Conservation (phyloP, 164 flowering plant genomes). For the Taxillus chinensis region DNA sequence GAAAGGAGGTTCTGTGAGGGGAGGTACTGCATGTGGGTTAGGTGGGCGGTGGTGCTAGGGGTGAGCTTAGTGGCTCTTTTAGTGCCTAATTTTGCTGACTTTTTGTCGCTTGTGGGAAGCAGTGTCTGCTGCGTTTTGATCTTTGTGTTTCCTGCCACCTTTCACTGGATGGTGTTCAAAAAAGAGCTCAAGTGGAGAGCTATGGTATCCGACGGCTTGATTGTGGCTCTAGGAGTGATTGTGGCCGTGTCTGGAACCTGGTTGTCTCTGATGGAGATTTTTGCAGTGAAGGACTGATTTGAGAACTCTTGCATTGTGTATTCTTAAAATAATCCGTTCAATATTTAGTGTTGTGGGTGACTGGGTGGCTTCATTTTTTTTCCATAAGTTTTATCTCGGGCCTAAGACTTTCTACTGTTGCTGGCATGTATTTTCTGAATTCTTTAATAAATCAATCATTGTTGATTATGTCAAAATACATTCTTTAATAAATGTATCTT, state of each 20-base stretch:
- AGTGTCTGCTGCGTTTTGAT: background rate
- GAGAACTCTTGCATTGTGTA: too few species aligned
- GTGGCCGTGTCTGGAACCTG: background rate
- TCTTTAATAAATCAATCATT: too few species aligned
- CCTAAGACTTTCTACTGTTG: too few species aligned
- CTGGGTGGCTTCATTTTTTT: too few species aligned
- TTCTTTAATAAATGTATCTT: too few species aligned
- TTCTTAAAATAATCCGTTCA: too few species aligned
- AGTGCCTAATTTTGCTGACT: background rate
- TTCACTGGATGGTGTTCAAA: background rate
- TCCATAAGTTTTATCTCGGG: too few species aligned
- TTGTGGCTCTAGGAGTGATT: background rate
- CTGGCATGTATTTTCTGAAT: too few species aligned
- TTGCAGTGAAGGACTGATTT: background rate
- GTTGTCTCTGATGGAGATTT: background rate
- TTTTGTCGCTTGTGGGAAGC: slow-evolving; percentile 2
- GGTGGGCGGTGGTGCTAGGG: slow-evolving; percentile 1
- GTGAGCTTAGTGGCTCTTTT: background rate
- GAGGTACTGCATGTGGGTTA: background rate
- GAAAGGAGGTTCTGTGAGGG: background rate
- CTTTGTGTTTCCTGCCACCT: background rate
- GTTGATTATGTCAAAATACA: too few species aligned
- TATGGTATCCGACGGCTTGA: background rate
- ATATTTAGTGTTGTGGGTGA: too few species aligned
- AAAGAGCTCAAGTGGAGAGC: background rate